Evolutionary conservation across 768 basidiomycete species (phyloP).

Genomic region (Amanita jacksonii): DNA sequence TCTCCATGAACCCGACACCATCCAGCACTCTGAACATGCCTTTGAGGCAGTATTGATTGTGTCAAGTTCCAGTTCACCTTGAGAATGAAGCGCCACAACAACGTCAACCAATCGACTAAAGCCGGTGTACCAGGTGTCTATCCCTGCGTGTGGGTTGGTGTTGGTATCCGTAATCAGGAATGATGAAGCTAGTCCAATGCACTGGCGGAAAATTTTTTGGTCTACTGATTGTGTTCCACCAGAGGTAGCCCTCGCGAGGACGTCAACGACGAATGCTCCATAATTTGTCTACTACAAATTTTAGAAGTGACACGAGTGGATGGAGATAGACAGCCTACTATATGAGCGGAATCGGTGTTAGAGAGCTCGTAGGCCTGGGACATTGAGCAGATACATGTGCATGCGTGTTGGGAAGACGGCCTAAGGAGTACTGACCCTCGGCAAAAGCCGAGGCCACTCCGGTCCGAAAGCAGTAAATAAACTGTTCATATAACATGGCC

Average conservation of each 20-base stretch:
- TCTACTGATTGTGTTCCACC: conserved; percentile 37
- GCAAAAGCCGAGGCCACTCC: too few relatives aligned
- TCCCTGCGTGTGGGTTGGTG: conserved; percentile 48
- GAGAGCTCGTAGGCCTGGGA: conserved; percentile 4
- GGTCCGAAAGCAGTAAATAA: too few relatives aligned
- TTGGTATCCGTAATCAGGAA: conserved; percentile 69
- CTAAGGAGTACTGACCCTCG: conserved; percentile 4
- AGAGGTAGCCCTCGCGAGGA: conserved; percentile 39
- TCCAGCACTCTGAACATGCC: conserved; percentile 78
- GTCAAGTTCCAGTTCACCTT: conserved; percentile 64
- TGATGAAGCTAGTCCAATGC: conserved; percentile 65
- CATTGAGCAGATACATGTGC: conserved; percentile 1
- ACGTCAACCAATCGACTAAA: conserved; percentile 65
- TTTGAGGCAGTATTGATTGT: conserved; percentile 64
- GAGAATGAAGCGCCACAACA: conserved; percentile 57
- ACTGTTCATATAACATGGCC: too few relatives aligned
- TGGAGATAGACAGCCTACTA: conserved; percentile 8
- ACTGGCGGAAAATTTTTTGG: conserved; percentile 52
- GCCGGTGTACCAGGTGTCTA: conserved; percentile 55
- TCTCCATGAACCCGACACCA: conserved; percentile 56
- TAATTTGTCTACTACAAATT: too few relatives aligned
- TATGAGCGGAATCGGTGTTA: background rate
- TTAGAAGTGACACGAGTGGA: too few relatives aligned
- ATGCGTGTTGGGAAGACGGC: too few relatives aligned
- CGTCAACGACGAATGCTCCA: conserved; percentile 44